These are phyloP conservation scores for Phytophthora quininea DNA, from an alignment of 352 stramenopile species.

Conservation along the genomic window DNA sequence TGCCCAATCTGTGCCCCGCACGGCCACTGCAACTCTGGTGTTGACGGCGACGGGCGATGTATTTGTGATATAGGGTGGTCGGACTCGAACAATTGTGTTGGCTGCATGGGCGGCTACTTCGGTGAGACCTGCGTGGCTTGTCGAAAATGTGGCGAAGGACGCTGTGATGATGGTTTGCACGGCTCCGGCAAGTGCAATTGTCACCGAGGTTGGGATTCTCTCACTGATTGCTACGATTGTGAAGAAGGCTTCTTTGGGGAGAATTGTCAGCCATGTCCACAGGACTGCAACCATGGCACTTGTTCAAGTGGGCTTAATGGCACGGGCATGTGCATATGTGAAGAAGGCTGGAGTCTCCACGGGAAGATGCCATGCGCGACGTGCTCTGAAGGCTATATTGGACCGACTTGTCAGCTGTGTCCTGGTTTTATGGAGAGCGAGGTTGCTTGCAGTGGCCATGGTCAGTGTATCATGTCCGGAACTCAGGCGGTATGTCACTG, in stretches of 20 bases:
- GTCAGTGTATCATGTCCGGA: constrained; percentile 61
- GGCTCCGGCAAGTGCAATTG: constrained; percentile 83
- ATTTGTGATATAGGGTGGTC: constrained; percentile 88
- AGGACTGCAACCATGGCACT: constrained; percentile 74
- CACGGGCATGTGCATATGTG: constrained; percentile 78
- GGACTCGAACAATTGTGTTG: constrained; percentile 89
- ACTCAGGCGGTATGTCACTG: constrained; percentile 69
- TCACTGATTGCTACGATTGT: constrained; percentile 86
- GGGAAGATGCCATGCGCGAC: constrained; percentile 69
- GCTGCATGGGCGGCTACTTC: constrained; percentile 87
- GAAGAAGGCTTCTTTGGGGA: constrained; percentile 84
- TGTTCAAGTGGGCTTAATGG: constrained; percentile 82
- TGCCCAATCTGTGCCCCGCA: constrained; percentile 87
- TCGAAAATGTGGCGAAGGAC: constrained; percentile 78
- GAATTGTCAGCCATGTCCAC: constrained; percentile 67
- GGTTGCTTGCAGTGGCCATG: constrained; percentile 73
- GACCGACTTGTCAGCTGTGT: constrained; percentile 68
- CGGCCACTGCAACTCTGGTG: constrained; percentile 82
- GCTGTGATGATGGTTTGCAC: constrained; percentile 80
- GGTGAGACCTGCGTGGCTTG: constrained; percentile 72
- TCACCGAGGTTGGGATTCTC: constrained; percentile 71
- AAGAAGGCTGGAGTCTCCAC: constrained; percentile 74
- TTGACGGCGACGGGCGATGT: constrained; percentile 82
- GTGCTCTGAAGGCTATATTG: constrained; percentile 82
- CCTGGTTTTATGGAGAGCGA: constrained; percentile 79